phyloP scores from a whole-genome alignment of 768 basidiomycete genomes.

The Leucocoprinus sp. region DNA sequence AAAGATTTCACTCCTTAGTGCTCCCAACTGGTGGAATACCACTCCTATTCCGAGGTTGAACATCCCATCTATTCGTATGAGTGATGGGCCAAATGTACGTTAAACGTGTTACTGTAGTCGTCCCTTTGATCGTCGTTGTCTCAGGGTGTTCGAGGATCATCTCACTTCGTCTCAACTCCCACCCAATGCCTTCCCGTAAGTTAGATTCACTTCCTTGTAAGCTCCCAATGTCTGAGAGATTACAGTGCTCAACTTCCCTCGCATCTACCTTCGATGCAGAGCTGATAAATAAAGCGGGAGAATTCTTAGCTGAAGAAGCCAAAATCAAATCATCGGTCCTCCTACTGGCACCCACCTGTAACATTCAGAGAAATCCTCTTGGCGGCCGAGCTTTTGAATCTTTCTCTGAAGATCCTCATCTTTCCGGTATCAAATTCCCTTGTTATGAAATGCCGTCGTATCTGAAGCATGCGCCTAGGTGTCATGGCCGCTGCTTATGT shows the following conservation, averaged over 20 bases:
- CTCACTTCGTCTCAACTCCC: conserved; percentile 55
- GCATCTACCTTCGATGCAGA: conserved; percentile 63
- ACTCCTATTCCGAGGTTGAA: conserved; percentile 44
- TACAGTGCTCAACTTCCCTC: conserved; percentile 59
- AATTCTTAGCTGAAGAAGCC: conserved; percentile 55
- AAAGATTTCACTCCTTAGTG: conserved; percentile 55
- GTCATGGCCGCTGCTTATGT: conserved; percentile 59
- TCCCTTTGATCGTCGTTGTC: conserved; percentile 1
- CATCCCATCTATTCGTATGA: conserved; percentile 65
- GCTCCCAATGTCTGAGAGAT: conserved; percentile 3
- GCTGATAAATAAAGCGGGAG: conserved; percentile 45
- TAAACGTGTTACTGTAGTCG: neutral
- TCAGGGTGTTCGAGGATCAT: conserved; percentile 61
- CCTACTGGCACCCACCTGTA: conserved; percentile 67
- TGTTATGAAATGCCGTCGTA: neutral
- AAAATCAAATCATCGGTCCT: conserved; percentile 58
- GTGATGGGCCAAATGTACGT: conserved; percentile 57
- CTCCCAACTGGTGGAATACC: conserved; percentile 70
- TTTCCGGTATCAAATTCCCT: conserved; percentile 38
- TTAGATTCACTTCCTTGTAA: conserved; percentile 1
- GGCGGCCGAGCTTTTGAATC: conserved; percentile 63
- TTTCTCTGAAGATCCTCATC: conserved; percentile 63
- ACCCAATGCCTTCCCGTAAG: conserved; percentile 59
- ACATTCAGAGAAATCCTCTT: conserved; percentile 59
- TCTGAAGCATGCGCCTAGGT: conserved; percentile 24